Evolutionary conservation across 192 early-diverging fungal genomes (phyloP), one percentile per base, ranked within the genome.

Genomic region (Fimicolochytrium jonesii): DNA sequence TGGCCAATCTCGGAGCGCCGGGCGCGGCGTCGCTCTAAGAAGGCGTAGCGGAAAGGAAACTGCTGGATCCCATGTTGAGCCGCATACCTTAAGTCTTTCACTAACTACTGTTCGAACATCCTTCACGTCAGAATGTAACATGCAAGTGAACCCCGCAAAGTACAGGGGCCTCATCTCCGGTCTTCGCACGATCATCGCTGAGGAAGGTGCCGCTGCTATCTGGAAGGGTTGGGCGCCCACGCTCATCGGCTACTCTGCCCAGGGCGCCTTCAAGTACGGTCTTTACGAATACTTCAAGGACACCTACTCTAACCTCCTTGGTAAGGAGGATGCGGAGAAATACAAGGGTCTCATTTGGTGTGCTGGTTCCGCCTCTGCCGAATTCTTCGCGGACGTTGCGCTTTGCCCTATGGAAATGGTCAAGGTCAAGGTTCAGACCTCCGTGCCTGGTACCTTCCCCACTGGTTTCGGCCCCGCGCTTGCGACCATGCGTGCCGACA

Each of bases 201-300:
- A 82, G 15, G 81, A 90, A 69, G 91, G 91, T 22, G 46, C 82
- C 56, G 67, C 75, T 43, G 90, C 85, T n/a, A 54, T 92, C 45
- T 87, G 78, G 47, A 88, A 81, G 17, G 91, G 91, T 52, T 71
- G 85, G n/a, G 82, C 72, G 4, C 90, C 91, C 25, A 92, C 91
- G 11, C 68, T 86, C 32, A 59, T 89, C 34, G 91, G 91, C 13
- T 92, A 92, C 75, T 90, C 85, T 39, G 48, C 87, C 44, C 89
- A 91, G 74, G 90, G 90, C 62, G 74, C 82, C 60, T 83, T 86
- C 75, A 92, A 92, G 75, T 91, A 89, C 72, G 90, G 90, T 13
- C 82, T 88, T 47, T 90, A 92, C 74, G 90, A 93, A 73, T 71
- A 84, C 62, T 92, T 90, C 79, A 93, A 91, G 75, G 78, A 87